Base-by-base conservation (phyloP, 805 yeast species). In the Pichia scutulata region DNA sequence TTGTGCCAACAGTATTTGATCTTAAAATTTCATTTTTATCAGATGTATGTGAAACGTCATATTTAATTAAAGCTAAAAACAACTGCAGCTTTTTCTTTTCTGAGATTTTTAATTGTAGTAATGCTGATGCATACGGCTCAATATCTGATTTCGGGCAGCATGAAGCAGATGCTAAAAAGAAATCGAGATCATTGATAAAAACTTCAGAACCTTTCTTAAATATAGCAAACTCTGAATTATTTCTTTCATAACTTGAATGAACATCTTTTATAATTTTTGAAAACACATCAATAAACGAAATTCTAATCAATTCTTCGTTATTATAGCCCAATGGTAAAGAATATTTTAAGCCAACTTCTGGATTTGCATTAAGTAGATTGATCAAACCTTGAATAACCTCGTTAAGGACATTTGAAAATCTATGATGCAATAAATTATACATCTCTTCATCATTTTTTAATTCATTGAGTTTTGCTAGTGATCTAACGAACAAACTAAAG, bases 271-370 rank as follows among this genome's bases (percentile, higher is more conserved):
- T 69, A 61, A 86, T 85, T 47, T 83, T 80, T 3, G 85, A 79
- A 56, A 89, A 88, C 2, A 89, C 92, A 51, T 83, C 82, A 60
- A 89, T 71, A 60, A 88, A 86, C 0, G 95, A 80, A 12, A 83
- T 70, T 52, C 93, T 70, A 26, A 87, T 81, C 48, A 80, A 75
- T 14, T 69, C 65, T 61, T 85, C 84, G 22, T 76, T 75, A 58
- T 87, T 87, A 58, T 81, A 86, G 0, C 95, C 93, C 62, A 88
- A 74, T 0, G 93, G 89, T 16, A 88, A 64, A 2, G 90, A 89
- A 63, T 78, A 80, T 47, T 80, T 80, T 58, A 89, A 69, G 8
- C 96, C 95, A 23, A 86, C 81, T 49, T 84, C 89, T 7, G 84
- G 80, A 58, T 89, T 89, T 4, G 87, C 75, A 57, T 78, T 81